Percentiles rank a stretch among this genome's conserved stretches.
phyloP scores from a whole-genome alignment of 225 moss, liverwort and hornwort species.

The Pseudisothecium myosuroides region DNA sequence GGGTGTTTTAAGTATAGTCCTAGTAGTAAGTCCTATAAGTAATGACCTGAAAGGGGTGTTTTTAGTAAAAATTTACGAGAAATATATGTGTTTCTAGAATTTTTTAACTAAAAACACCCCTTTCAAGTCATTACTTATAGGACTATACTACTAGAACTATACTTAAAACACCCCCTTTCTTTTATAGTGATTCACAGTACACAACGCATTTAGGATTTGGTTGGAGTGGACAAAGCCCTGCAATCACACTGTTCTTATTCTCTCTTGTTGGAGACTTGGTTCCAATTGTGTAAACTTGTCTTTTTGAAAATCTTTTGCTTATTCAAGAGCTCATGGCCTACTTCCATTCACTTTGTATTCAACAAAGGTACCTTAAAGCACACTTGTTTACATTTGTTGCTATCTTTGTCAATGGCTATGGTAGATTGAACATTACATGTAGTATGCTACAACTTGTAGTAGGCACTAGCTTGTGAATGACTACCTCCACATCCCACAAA shows the following conservation, averaged over 20 bases:
- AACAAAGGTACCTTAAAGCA: neutral
- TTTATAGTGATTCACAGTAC: too few relatives aligned
- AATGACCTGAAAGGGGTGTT: too few relatives aligned
- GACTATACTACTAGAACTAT: too few relatives aligned
- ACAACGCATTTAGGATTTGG: rapidly evolving
- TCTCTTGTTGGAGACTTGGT: neutral
- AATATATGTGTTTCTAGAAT: too few relatives aligned
- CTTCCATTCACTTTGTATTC: neutral
- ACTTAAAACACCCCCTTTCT: too few relatives aligned
- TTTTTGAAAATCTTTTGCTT: neutral
- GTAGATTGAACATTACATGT: neutral
- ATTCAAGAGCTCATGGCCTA: neutral
- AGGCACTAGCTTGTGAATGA: neutral
- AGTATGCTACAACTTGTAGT: neutral
- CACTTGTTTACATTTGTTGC: neutral
- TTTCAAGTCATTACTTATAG: too few relatives aligned
- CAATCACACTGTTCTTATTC: rapidly evolving
- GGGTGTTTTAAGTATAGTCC: too few relatives aligned
- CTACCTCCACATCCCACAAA: neutral
- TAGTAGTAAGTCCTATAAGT: too few relatives aligned
- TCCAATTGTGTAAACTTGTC: neutral
- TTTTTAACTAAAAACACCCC: too few relatives aligned
- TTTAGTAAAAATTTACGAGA: too few relatives aligned
- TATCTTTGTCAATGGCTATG: neutral
- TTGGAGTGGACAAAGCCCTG: rapidly evolving